These are phyloP conservation scores for Aphanoascus verrucosus DNA, from an alignment of 2,329 filamentous ascomycete genomes.

Conservation along the genomic window DNA sequence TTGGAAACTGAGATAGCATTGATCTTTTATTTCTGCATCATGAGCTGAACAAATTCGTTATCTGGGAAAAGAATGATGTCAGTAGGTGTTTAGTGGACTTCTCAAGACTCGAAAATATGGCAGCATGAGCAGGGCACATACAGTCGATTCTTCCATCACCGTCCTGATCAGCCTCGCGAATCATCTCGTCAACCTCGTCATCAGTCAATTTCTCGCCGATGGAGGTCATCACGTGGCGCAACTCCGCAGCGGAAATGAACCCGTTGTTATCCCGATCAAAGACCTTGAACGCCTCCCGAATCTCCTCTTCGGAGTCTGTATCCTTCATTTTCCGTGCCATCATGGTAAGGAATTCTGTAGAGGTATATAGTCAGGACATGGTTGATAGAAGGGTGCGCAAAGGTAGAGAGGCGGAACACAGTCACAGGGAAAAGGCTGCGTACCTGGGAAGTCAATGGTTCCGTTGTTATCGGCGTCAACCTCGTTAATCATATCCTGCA, in stretches of 20 bases:
- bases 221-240: conserved; percentile 84
- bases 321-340: conserved; percentile 94
- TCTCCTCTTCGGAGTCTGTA: conserved; percentile 83
- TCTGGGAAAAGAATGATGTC: conserved; percentile 40
- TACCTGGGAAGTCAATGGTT: conserved; percentile 85
- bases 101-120: not conserved
- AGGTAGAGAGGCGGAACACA: not conserved
- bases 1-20: not conserved
- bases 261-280: conserved; percentile 89
- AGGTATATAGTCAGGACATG: not conserved
- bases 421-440: conserved; percentile 21
- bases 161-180: conserved; percentile 80
- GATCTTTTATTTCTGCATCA: conserved; percentile 76
- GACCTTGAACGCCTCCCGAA: conserved; percentile 80
- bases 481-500: conserved; percentile 92
- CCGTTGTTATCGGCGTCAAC: conserved; percentile 88
- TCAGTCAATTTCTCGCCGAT: conserved; percentile 87
- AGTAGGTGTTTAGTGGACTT: not conserved
- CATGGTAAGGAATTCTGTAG: conserved; percentile 79
- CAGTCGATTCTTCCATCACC: conserved; percentile 82
- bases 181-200: conserved; percentile 88
- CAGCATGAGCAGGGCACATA: conserved; percentile 36
- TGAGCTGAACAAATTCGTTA: conserved; percentile 87
- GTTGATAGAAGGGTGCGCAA: not conserved
- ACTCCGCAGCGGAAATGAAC: conserved; percentile 78